These are phyloP conservation scores for Podaxis mareebaensis DNA, from an alignment of 768 basidiomycete species.

Conservation along the genomic window DNA sequence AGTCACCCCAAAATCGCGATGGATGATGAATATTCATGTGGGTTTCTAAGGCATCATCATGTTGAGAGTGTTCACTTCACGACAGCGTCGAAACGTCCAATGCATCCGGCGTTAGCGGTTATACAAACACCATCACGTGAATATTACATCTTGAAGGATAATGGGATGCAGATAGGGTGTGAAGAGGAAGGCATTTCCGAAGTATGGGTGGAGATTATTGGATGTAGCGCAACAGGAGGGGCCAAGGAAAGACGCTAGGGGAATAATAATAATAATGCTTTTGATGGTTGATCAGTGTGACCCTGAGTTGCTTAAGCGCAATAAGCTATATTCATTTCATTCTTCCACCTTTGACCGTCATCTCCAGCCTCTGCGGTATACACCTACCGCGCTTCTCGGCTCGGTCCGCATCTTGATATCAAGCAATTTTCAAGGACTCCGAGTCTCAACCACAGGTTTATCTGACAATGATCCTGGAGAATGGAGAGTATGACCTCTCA, in stretches of 20 bases:
- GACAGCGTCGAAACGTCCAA: constrained; percentile 34
- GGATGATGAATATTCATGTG: not conserved
- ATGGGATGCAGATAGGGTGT: constrained; percentile 74
- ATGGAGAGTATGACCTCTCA: constrained; percentile 57
- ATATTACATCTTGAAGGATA: constrained; percentile 71
- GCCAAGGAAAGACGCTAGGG: not conserved
- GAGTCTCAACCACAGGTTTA: not conserved
- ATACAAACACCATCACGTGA: constrained; percentile 71
- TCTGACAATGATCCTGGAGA: constrained; percentile 48
- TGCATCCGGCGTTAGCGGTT: constrained; percentile 67
- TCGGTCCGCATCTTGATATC: not conserved
- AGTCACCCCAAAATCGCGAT: constrained; percentile 21
- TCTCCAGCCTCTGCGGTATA: not conserved
- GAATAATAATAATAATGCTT: constrained; percentile 11
- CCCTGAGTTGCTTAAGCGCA: not conserved
- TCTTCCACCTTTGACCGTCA: constrained; percentile 1
- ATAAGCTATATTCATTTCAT: not conserved
- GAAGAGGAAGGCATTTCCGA: constrained; percentile 72
- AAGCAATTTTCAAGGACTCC: not conserved
- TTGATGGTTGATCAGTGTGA: constrained; percentile 14
- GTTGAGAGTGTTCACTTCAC: constrained; percentile 76
- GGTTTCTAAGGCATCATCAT: constrained; percentile 60
- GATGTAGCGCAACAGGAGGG: constrained; percentile 36
- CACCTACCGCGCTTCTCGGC: not conserved
- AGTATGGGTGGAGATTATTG: constrained; percentile 62